Percentiles rank a stretch among this genome's conserved stretches.
These are phyloP conservation scores for Phialocephala sp. DNA, from an alignment of 2,329 filamentous ascomycete species.

Conservation along the genomic window DNA sequence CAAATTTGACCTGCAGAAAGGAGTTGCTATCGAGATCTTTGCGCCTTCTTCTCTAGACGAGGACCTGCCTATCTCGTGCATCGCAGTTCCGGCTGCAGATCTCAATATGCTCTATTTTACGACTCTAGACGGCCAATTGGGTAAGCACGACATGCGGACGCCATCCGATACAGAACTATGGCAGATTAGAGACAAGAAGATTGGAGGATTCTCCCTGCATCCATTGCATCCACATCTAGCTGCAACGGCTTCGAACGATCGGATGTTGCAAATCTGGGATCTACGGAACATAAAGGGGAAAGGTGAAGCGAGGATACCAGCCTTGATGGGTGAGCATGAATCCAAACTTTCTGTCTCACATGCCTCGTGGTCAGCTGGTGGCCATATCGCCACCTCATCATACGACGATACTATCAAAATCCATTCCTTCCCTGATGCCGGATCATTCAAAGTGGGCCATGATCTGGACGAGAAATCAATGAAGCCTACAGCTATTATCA, in stretches of 20 bases:
- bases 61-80: conserved; percentile 80
- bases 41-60: conserved; percentile 71
- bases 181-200: conserved; percentile 87
- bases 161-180: conserved; percentile 68
- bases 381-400: conserved; percentile 87
- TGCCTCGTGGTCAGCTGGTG: conserved; percentile 84
- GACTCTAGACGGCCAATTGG: conserved; percentile 80
- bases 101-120: conserved; percentile 84
- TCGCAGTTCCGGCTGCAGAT: conserved; percentile 77
- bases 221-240: conserved; percentile 81
- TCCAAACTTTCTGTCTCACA: conserved; percentile 89
- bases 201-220: conserved; percentile 89
- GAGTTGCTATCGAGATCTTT: conserved; percentile 80
- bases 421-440: conserved; percentile 73
- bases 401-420: conserved; percentile 97
- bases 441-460: conserved; percentile 63
- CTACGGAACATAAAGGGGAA: conserved; percentile 76
- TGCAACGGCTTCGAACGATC: conserved; percentile 87
- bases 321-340: conserved; percentile 79
- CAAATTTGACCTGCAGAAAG: conserved; percentile 81
- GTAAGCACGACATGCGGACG: conserved; percentile 78
- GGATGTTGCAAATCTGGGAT: conserved; percentile 92
- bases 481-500: conserved; percentile 70
- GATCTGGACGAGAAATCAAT: conserved; percentile 67
- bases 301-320: conserved; percentile 64